Percentiles rank a stretch among this genome's conserved stretches.
Evolutionary conservation across 75 land plant species (phyloP).

Genomic region (Ceratopteris richardii): DNA sequence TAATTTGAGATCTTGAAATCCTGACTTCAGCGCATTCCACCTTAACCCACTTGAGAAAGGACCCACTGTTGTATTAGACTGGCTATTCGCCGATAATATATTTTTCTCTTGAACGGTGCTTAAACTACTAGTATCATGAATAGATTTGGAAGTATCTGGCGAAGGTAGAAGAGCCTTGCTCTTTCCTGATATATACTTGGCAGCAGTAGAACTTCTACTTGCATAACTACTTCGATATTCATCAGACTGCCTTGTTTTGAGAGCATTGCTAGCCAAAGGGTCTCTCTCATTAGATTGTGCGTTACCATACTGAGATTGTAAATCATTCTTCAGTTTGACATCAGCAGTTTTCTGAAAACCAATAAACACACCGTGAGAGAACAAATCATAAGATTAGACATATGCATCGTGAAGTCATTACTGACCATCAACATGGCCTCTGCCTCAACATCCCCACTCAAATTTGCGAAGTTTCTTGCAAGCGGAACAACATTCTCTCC

Average conservation of each 20-base stretch:
- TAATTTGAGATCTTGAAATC: slow-evolving; percentile 60
- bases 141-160: slow-evolving; percentile 32
- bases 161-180: slow-evolving; percentile 19
- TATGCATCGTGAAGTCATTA: not conserved
- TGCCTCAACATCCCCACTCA: slow-evolving; percentile 54
- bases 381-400: not conserved
- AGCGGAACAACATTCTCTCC: slow-evolving; percentile 93
- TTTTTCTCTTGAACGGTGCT: not conserved
- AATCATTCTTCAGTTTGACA: slow-evolving; percentile 29
- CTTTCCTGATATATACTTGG: slow-evolving; percentile 68
- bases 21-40: slow-evolving; percentile 71
- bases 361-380: too few relatives aligned
- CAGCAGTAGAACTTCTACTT: slow-evolving; percentile 46
- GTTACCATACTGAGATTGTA: not conserved
- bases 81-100: too few relatives aligned
- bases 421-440: slow-evolving; percentile 33
- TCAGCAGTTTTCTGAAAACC: not conserved
- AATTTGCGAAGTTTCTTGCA: slow-evolving; percentile 79
- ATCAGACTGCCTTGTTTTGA: slow-evolving; percentile 27
- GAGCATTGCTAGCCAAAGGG: slow-evolving; percentile 18
- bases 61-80: slow-evolving; percentile 15
- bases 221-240: slow-evolving; percentile 23
- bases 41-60: slow-evolving; percentile 25
- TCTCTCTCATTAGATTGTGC: not conserved
- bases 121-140: slow-evolving; percentile 14